A percentile compares a stretch with the other conserved stretches of the same genome.
Conservation (phyloP, 768 basidiomycete genomes). For the Polyporus arcularius region DNA sequence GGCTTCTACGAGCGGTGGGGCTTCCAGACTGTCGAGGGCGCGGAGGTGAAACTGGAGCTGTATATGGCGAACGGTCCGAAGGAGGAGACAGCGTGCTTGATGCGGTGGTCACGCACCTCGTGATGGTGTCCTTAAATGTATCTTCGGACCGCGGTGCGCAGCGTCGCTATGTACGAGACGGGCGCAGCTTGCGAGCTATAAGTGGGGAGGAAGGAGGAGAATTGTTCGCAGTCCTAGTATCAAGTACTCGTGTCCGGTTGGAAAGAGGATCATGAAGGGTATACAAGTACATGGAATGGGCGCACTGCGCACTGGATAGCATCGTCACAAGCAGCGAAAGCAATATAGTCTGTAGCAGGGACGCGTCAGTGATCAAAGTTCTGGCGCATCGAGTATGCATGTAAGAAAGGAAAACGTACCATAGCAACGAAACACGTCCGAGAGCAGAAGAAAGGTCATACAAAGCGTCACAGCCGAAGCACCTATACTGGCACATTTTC, state of each 20-base stretch:
- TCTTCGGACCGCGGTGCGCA: no score
- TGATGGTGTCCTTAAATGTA: not conserved
- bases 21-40: not conserved
- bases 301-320: not conserved
- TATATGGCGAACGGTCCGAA: not conserved
- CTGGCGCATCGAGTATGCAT: not conserved
- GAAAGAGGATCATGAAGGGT: constrained; percentile 5
- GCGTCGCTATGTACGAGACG: not conserved
- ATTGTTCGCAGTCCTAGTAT: not conserved
- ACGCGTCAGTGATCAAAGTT: not conserved
- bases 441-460: not conserved
- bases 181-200: not conserved
- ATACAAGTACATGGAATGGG: constrained; percentile 6
- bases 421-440: constrained; percentile 9
- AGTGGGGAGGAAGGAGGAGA: not conserved
- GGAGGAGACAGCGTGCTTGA: constrained; percentile 1
- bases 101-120: not conserved
- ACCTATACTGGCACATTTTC: constrained; percentile 42
- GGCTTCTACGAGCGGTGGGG: constrained; percentile 4
- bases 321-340: not conserved
- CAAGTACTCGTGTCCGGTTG: constrained; percentile 7
- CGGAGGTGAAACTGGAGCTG: not conserved
- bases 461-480: not conserved
- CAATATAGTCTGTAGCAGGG: not conserved
- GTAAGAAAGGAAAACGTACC: not conserved